Evolutionary conservation across 2,329 filamentous ascomycete species (phyloP).

Genomic region (Calonectria montana): DNA sequence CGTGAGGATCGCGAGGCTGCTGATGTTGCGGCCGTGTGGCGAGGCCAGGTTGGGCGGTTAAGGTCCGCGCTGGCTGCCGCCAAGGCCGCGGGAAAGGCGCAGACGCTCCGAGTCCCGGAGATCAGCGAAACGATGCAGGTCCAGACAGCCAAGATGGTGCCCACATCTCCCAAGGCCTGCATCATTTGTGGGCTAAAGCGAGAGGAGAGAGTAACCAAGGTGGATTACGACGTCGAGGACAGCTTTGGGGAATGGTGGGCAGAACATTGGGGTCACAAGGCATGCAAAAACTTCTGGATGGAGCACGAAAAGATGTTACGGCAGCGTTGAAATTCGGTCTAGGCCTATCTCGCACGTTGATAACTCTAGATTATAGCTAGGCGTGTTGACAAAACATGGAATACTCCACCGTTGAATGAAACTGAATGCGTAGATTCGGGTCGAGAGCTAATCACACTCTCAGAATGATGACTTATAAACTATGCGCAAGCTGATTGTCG

Average conservation of each 20-base stretch:
- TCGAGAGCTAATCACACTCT: background rate
- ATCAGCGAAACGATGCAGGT: conserved; percentile 77
- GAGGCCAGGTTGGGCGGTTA: conserved; percentile 78
- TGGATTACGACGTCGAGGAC: conserved; percentile 84
- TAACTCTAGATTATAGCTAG: background rate
- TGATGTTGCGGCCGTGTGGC: conserved; percentile 82
- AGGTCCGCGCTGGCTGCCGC: conserved; percentile 77
- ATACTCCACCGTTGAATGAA: background rate
- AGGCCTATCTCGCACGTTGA: too few relatives aligned
- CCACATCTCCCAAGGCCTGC: conserved; percentile 80
- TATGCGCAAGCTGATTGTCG: too few relatives aligned
- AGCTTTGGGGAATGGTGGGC: conserved; percentile 98
- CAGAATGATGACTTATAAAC: background rate
- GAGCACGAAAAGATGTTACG: conserved; percentile 77
- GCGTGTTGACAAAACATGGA: background rate
- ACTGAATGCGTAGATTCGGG: background rate
- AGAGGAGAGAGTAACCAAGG: conserved; percentile 82
- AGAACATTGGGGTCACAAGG: conserved; percentile 85
- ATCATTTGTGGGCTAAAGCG: conserved; percentile 88
- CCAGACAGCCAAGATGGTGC: conserved; percentile 76
- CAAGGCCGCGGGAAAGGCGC: conserved; percentile 66
- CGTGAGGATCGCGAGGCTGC: conserved; percentile 88
- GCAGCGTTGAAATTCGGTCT: conserved; percentile 64
- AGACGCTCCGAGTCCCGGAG: conserved; percentile 72
- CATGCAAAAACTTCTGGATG: conserved; percentile 88